These are phyloP conservation scores for Coemansia sp. DNA, from an alignment of 192 early-diverging fungal species.

Conservation along the genomic window DNA sequence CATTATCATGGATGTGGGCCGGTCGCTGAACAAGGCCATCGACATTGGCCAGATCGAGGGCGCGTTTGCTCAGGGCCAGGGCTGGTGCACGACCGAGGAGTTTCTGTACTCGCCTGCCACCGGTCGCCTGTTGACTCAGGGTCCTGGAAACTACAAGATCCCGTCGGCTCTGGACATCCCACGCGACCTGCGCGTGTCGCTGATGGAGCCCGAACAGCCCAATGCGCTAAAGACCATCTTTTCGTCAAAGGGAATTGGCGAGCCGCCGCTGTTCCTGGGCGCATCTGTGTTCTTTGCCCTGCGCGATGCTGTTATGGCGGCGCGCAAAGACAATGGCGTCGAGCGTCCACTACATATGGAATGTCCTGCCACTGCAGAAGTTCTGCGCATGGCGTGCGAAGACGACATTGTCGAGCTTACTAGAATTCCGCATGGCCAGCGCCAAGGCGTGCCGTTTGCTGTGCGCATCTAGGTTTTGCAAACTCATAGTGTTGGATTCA, in stretches of 20 bases:
- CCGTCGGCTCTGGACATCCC: conserved; percentile 83
- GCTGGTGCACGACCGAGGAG: conserved; percentile 85
- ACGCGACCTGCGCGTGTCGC: conserved; percentile 71
- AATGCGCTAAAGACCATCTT: conserved; percentile 69
- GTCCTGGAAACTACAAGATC: conserved; percentile 88
- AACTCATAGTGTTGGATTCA: neutral
- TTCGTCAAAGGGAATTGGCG: conserved; percentile 82
- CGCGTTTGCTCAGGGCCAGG: conserved; percentile 80
- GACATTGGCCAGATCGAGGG: conserved; percentile 92
- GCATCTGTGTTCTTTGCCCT: conserved; percentile 76
- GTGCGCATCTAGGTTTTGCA: conserved; percentile 28
- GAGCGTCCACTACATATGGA: conserved; percentile 58
- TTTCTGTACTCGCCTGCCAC: conserved; percentile 67
- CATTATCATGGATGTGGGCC: conserved; percentile 83
- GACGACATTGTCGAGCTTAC: conserved; percentile 60
- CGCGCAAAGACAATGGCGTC: conserved; percentile 53
- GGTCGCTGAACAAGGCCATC: conserved; percentile 80
- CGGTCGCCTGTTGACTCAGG: conserved; percentile 76
- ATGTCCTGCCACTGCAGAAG: conserved; percentile 77
- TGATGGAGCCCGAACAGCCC: conserved; percentile 59
- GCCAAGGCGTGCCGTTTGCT: conserved; percentile 38
- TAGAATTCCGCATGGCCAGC: conserved; percentile 21
- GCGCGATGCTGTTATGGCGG: conserved; percentile 72
- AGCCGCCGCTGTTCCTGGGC: conserved; percentile 85
- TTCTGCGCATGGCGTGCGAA: conserved; percentile 68